These are phyloP conservation scores for Malassezia cuniculi DNA, from an alignment of 1,284 basidiomycete species.

Conservation along the genomic window DNA sequence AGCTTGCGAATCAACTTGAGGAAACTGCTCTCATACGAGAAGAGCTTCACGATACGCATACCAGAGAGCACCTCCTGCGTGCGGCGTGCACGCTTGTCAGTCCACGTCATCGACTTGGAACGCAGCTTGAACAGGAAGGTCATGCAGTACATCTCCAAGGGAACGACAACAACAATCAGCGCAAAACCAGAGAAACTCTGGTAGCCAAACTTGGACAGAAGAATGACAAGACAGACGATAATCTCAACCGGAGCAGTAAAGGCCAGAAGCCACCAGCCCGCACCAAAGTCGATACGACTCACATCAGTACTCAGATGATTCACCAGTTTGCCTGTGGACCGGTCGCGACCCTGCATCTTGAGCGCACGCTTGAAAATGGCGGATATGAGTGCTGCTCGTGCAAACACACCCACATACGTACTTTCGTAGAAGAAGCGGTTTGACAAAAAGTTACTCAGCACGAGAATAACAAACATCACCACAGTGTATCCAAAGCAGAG, in stretches of 20 bases:
- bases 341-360: constrained; percentile 63
- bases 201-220: constrained; percentile 64
- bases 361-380: constrained; percentile 73
- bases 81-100: constrained; percentile 53
- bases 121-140: constrained; percentile 61
- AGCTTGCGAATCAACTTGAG: constrained; percentile 58
- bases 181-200: constrained; percentile 71
- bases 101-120: constrained; percentile 72
- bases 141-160: constrained; percentile 62
- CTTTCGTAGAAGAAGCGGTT: constrained; percentile 66
- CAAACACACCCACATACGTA: constrained; percentile 52
- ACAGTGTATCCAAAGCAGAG: constrained; percentile 28
- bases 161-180: constrained; percentile 56
- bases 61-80: constrained; percentile 40
- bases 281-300: constrained; percentile 76
- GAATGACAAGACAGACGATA: constrained; percentile 49
- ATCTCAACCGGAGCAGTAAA: constrained; percentile 56
- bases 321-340: constrained; percentile 71
- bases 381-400: constrained; percentile 74
- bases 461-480: constrained; percentile 13
- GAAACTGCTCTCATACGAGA: constrained; percentile 34
- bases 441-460: constrained; percentile 23
- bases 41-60: constrained; percentile 44
- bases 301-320: constrained; percentile 90
- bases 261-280: constrained; percentile 62